Percentiles rank a stretch among this genome's conserved stretches.
phyloP scores from a whole-genome alignment of 305 asterid genomes.

The Fraxinus xanthoxyloides region DNA sequence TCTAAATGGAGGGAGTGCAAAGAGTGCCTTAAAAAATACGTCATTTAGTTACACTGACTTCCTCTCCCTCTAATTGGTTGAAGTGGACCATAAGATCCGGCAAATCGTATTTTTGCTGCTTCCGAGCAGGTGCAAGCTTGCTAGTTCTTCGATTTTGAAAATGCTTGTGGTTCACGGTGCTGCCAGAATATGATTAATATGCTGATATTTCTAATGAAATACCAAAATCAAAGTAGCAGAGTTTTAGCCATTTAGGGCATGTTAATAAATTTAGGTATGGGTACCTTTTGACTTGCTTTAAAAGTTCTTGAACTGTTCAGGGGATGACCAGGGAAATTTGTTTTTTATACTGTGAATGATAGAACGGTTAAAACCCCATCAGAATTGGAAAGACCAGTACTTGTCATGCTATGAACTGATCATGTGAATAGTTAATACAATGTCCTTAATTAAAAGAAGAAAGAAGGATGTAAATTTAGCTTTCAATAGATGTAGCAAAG shows the following conservation, averaged over 20 bases:
- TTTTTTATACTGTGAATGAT: neutral
- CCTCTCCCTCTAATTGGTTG: neutral
- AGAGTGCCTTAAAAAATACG: neutral
- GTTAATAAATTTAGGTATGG: neutral
- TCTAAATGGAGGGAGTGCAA: neutral
- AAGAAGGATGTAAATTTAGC: neutral
- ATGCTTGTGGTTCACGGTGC: neutral
- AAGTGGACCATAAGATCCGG: neutral
- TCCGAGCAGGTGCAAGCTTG: neutral
- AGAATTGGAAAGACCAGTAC: neutral
- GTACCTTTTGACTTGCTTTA: neutral
- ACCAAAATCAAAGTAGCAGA: neutral
- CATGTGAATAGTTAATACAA: neutral
- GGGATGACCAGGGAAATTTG: neutral
- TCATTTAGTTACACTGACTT: neutral
- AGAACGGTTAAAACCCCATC: neutral
- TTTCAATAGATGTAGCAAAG: neutral
- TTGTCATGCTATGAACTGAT: neutral
- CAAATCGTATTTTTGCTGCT: neutral
- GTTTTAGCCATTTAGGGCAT: neutral
- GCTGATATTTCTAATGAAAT: neutral
- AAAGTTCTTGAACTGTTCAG: neutral
- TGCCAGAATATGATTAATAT: neutral
- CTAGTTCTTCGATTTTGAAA: neutral
- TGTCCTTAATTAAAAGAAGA: neutral